Percentiles rank a stretch among this genome's conserved stretches.
Evolutionary conservation across 2,329 filamentous ascomycete genomes (phyloP).

Genomic region (Ophiocordyceps camponoti-floridani): DNA sequence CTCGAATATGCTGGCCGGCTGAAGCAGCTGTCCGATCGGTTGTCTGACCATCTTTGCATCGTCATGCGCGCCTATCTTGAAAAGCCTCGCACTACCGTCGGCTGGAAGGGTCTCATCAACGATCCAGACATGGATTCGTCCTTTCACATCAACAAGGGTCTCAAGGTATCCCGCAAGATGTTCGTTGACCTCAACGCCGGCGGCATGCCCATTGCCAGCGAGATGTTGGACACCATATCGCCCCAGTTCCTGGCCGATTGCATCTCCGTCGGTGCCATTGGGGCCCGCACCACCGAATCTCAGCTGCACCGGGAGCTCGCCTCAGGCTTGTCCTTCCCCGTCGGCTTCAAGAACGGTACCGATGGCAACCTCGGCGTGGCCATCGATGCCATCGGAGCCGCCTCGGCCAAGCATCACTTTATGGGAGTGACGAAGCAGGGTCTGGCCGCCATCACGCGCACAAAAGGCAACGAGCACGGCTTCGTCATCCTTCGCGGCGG

Average conservation of each 20-base stretch:
- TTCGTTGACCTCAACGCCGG: slow-evolving; percentile 75
- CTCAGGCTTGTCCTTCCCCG: slow-evolving; percentile 87
- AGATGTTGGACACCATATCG: slow-evolving; percentile 98
- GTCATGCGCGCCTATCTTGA: slow-evolving; percentile 98
- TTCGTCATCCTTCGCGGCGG: slow-evolving; percentile 93
- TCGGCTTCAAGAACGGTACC: slow-evolving; percentile 99
- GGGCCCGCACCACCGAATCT: slow-evolving; percentile 87
- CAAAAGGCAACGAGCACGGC: slow-evolving; percentile 86
- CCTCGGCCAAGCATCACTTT: slow-evolving; percentile 82
- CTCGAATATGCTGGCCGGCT: slow-evolving; percentile 76
- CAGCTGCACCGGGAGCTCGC: slow-evolving; percentile 94
- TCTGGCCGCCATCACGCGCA: slow-evolving; percentile 84
- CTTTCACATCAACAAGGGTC: slow-evolving; percentile 97
- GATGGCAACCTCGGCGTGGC: slow-evolving; percentile 82
- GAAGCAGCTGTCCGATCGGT: slow-evolving; percentile 58
- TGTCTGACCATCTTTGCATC: slow-evolving; percentile 69
- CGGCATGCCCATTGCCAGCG: slow-evolving; percentile 88
- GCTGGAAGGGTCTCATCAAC: slow-evolving; percentile 99
- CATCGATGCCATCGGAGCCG: slow-evolving; percentile 87
- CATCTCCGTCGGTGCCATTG: slow-evolving; percentile 88
- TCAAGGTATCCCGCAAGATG: slow-evolving; percentile 79
- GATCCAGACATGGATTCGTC: slow-evolving; percentile 95
- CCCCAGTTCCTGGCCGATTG: slow-evolving; percentile 95
- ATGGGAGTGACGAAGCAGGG: slow-evolving; percentile 98
- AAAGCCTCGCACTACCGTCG: slow-evolving; percentile 94